phyloP scores from a whole-genome alignment of 1,139 yeast species.

The Torulaspora pretoriensis region DNA sequence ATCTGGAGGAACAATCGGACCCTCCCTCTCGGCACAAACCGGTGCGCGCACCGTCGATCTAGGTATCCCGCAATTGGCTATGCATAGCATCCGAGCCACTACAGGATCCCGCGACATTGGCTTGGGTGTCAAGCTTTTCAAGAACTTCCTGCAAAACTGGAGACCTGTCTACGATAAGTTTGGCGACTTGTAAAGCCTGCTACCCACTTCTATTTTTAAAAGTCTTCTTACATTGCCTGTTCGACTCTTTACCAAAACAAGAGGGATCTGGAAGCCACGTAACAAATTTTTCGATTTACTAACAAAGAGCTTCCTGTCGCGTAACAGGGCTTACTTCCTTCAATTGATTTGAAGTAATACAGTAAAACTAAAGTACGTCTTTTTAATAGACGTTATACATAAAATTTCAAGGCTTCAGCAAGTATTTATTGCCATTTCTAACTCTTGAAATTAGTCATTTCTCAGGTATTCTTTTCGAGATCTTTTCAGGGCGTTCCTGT shows the following conservation, averaged over 20 bases:
- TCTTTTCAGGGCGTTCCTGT: neutral
- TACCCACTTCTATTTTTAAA: slow-evolving; percentile 2
- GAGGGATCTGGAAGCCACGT: neutral
- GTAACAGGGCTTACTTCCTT: too few relatives aligned
- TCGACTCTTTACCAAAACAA: neutral
- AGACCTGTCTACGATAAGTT: slow-evolving; percentile 44
- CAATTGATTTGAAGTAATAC: too few relatives aligned
- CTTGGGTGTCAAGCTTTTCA: slow-evolving; percentile 60
- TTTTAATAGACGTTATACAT: too few relatives aligned
- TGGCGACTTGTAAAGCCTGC: slow-evolving; percentile 39
- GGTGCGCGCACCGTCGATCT: slow-evolving; percentile 75
- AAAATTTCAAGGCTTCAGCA: neutral
- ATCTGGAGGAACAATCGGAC: slow-evolving; percentile 82
- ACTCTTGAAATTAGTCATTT: neutral
- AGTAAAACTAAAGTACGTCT: too few relatives aligned
- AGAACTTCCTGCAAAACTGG: slow-evolving; percentile 60
- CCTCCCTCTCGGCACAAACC: slow-evolving; percentile 55
- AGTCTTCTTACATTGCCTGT: neutral
- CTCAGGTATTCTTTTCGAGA: neutral
- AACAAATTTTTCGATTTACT: neutral
- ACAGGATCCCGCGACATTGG: slow-evolving; percentile 69
- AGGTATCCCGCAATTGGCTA: slow-evolving; percentile 73
- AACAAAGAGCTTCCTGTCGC: neutral
- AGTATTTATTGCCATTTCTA: neutral
- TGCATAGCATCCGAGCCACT: slow-evolving; percentile 79